Evolutionary conservation across 305 asterid genomes (phyloP), one percentile per base, ranked within the genome.

Genomic region (Petunia hybrid): DNA sequence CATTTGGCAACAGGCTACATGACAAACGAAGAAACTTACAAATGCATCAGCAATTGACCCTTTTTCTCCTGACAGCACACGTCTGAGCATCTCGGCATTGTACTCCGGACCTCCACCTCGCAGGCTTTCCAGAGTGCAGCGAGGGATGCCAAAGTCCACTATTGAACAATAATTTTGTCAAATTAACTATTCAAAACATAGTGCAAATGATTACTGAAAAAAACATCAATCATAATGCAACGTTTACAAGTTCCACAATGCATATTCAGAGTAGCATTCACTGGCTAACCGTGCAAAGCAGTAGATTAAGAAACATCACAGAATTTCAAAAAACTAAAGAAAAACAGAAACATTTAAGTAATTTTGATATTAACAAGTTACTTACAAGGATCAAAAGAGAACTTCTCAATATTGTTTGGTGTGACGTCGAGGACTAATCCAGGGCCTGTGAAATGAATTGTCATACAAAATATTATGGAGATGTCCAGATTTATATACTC

Each of bases 141-240:
- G 94, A 8, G 93, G 98, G 84, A 96, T 94, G 68, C 98, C 98
- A 77, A 92, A 94, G 76, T 96, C 95, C 91, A 91, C 99, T 96
- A 55, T 35, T 12, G 82, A 48, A 55, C 35, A 42, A 85, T 8
- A 16, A 31, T 8, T 51, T 22, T 62, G 78, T 77, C 66, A 83
- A 63, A 57, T 35, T 73, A 74, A 40, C 59, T 40, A 57, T 12
- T 5, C 12, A 73, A 7, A 51, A 73, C 8, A 1, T 35, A 6
- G 48, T 51, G 31, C 13, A 73, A 63, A 66, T 63, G 69, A 38
- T 66, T 59, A 60, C 36, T 56, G 80, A 83, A 40, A 56, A 36
- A 73, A 7, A 36, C 8, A 73, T 73, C 43, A 13, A 48, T 36
- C 63, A 73, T 73, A 48, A 48, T 73, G 62, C 61, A 73, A 2